phyloP scores from a whole-genome alignment of 108 stramenopile genomes.

The Schizochytrium sp. region DNA sequence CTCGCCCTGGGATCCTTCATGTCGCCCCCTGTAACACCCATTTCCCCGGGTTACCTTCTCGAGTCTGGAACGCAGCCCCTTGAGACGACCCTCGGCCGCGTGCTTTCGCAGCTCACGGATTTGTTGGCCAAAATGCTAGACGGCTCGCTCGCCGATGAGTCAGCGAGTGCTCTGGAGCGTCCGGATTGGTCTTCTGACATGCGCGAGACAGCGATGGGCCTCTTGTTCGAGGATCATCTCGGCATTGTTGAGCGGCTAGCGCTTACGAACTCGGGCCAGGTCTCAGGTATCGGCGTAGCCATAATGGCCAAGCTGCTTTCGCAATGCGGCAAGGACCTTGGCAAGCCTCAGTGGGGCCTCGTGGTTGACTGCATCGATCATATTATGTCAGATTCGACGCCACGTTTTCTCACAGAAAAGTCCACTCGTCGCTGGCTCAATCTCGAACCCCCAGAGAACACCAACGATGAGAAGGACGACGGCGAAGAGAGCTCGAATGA shows the following conservation, averaged over 20 bases:
- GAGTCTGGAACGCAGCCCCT: not conserved
- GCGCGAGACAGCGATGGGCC: not conserved
- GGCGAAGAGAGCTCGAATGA: too few relatives aligned
- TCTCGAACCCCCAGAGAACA: not conserved
- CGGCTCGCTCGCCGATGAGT: not conserved
- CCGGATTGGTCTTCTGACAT: not conserved
- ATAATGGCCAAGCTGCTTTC: slow-evolving; percentile 3
- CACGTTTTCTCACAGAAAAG: not conserved
- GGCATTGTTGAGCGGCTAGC: not conserved
- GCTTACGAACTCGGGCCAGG: slow-evolving; percentile 9
- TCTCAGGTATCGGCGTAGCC: slow-evolving; percentile 21
- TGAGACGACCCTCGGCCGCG: not conserved
- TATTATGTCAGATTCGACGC: not conserved
- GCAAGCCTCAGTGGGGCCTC: not conserved
- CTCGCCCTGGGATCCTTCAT: not conserved
- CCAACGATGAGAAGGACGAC: not conserved
- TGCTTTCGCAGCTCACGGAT: not conserved
- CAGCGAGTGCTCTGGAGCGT: not conserved
- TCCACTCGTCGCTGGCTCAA: not conserved
- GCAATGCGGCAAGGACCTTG: not conserved
- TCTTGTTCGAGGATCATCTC: not conserved
- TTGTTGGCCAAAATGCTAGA: not conserved
- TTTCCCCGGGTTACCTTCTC: not conserved
- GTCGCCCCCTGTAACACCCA: not conserved
- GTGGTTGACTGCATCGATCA: not conserved